Base-by-base conservation (phyloP, 2,329 filamentous ascomycete genomes). In the Colletotrichum sublineola region DNA sequence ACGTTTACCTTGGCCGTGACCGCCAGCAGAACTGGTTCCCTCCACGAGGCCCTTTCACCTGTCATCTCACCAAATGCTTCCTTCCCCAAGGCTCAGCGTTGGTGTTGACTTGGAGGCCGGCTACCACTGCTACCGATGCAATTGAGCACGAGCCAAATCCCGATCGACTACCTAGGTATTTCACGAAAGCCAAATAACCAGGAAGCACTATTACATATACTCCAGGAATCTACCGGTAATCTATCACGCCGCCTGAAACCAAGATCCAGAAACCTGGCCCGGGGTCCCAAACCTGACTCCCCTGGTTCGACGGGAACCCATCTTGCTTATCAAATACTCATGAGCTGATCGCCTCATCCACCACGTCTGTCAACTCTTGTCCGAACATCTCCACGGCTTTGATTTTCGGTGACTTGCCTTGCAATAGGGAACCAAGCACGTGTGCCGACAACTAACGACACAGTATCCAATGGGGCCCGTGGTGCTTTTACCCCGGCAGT, bases 1-100 rank as follows among this genome's bases (percentile, higher is more conserved):
- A 73, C 70, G 66, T 73, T 73, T 73, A 42, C 60, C 29, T 66
- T 73, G 70, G 55, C 66, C 29, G 70, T 72, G 69, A 69, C 69
- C 67, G 61, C 66, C 67, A 65, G 60, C 53, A 38, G 44, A 63
- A 67, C 40, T 62, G 57, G 48, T 63, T 63, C 58, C 50, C 20
- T 46, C 18, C 36, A 33, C 2, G 15, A 42, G 20, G 29, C 53
- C 46, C 58, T 72, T 60, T 60, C 38, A 55, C 42, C 52, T 58
- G 60, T n/a, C 36, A 58, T 40, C 55, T 58, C 36, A 58, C n/a
- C 36, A 40, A 14, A 14, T 63, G n/a, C n/a, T 31, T 56, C 24
- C 24, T 24, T 24, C 24, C 24, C 24, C 24, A 24, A 24, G 24
- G 24, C 24, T 24, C 24, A 24, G 24, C 24, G 24, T 24, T 24